Evolutionary conservation across 129 eudicot species (phyloP).

Genomic region (Chrysanthemum seticuspe): DNA sequence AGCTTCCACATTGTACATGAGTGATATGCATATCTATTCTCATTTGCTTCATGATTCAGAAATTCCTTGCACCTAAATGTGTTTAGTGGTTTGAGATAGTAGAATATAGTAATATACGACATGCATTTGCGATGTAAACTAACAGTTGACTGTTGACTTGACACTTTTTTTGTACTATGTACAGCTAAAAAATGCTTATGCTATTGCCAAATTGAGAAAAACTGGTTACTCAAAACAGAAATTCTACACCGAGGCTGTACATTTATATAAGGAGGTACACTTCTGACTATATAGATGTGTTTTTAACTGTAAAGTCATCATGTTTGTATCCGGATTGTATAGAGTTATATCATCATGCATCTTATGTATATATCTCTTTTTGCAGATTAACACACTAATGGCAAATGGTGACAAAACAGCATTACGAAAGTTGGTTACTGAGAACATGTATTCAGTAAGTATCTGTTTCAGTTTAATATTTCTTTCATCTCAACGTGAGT

Average conservation of each 20-base stretch:
- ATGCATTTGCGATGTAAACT: neutral
- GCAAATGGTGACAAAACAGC: conserved; percentile 78
- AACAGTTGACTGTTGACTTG: conserved; percentile 9
- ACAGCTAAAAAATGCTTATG: conserved; percentile 92
- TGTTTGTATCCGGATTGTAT: conserved; percentile 4
- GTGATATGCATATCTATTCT: conserved; percentile 10
- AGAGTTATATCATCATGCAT: conserved; percentile 1
- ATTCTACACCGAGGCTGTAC: conserved; percentile 71
- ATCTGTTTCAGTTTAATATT: conserved; percentile 14
- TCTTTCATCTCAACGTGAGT: conserved; percentile 19
- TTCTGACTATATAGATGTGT: conserved; percentile 14
- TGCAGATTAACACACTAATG: conserved; percentile 72
- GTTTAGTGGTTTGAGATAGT: too few species aligned
- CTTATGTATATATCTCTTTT: conserved; percentile 12
- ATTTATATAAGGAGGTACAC: conserved; percentile 77
- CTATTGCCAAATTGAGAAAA: conserved; percentile 73
- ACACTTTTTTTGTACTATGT: conserved; percentile 23
- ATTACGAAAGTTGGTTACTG: conserved; percentile 83
- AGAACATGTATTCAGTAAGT: conserved; percentile 90
- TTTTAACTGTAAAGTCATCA: conserved; percentile 8
- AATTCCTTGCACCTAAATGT: neutral
- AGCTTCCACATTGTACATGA: neutral
- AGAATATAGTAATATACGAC: too few species aligned
- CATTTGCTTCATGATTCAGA: conserved; percentile 12
- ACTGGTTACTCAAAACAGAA: conserved; percentile 77